Base-by-base conservation (phyloP, 2,329 filamentous ascomycete genomes). In the Aureobasidium vineae region DNA sequence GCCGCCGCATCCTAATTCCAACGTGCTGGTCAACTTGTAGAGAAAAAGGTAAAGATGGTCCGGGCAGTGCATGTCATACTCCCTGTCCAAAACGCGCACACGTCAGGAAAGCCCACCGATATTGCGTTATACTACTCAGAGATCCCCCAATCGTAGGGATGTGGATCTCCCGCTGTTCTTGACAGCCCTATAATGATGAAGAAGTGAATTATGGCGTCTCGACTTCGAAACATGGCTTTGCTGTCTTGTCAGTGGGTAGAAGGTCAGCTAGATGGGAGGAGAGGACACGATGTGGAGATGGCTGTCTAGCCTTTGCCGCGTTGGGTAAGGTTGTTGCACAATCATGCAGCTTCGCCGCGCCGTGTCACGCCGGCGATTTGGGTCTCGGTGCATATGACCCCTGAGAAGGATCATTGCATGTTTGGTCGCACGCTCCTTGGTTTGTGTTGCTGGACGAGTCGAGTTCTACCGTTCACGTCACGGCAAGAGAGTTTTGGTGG, bases 301-400 rank as follows among this genome's bases (percentile, higher is more conserved):
- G 41, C 31, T 52, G 43, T 41, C 21, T 15, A 41, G 59, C 59
- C 59, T 40, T 63, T 50, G 45, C 59, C 59, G 21, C 33, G 40
- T 45, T 63, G 21, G 59, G 59, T 63, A 63, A 63, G 45, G 59
- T 40, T 61, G 59, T 63, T 63, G 59, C 45, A 63, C 59, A 63
- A 47, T 41, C 59, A 63, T 63, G 59, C 59, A 63, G 33, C 26
- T 63, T 63, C 59, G 41, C 59, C 41, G 41, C 57, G 45, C 59
- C 59, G 59, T 63, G 45, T 52, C 59, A 63, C 59, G 38, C 45
- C 59, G 59, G 21, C 45, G 59, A 63, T 52, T 52, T 13, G 57
- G 57, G 23, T 59, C 38, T 49, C 28, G 57, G 43, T 49, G 43
- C 57, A 61, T 45, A 45, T 36, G 31, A 49, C 11, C 57, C 57